A percentile compares a stretch with the other conserved stretches of the same genome.
Conservation (phyloP, 768 basidiomycete species). For the Pleurotus eryngii region DNA sequence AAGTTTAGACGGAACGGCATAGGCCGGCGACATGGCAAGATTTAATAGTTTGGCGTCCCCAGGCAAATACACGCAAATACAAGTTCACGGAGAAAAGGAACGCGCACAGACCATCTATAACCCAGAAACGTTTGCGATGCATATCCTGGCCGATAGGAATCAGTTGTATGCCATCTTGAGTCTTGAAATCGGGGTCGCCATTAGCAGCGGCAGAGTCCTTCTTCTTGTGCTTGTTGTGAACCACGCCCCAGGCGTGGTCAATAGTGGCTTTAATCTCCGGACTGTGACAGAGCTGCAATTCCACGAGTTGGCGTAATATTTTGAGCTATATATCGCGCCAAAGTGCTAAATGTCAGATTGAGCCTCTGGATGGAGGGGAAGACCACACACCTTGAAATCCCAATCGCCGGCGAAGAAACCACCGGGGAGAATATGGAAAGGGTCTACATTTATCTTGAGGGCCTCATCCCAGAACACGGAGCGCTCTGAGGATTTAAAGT, state of each 20-base stretch:
- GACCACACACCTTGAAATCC: slow-evolving; percentile 70
- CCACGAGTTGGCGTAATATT: slow-evolving; percentile 80
- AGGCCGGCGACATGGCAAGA: slow-evolving; percentile 36
- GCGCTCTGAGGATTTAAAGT: slow-evolving; percentile 69
- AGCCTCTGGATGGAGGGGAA: slow-evolving; percentile 9
- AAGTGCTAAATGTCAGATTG: background rate
- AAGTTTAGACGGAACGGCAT: slow-evolving; percentile 27
- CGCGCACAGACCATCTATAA: slow-evolving; percentile 81
- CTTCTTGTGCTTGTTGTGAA: slow-evolving; percentile 83
- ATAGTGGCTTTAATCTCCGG: slow-evolving; percentile 66
- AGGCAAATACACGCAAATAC: slow-evolving; percentile 78
- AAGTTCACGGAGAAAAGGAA: slow-evolving; percentile 29
- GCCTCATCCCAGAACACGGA: slow-evolving; percentile 82
- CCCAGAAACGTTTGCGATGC: slow-evolving; percentile 79
- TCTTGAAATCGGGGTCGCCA: slow-evolving; percentile 61
- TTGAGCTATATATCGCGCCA: slow-evolving; percentile 52
- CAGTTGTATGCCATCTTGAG: slow-evolving; percentile 61
- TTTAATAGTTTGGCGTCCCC: slow-evolving; percentile 37
- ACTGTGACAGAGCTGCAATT: slow-evolving; percentile 74
- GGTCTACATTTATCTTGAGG: slow-evolving; percentile 64
- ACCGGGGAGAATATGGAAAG: slow-evolving; percentile 60
- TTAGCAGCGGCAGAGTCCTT: slow-evolving; percentile 55
- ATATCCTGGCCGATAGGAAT: slow-evolving; percentile 76
- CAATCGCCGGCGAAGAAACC: slow-evolving; percentile 81
- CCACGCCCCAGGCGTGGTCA: slow-evolving; percentile 85